phyloP scores from a whole-genome alignment of 805 yeast species.

The Saccharomycopsis oosterbeekiorum region DNA sequence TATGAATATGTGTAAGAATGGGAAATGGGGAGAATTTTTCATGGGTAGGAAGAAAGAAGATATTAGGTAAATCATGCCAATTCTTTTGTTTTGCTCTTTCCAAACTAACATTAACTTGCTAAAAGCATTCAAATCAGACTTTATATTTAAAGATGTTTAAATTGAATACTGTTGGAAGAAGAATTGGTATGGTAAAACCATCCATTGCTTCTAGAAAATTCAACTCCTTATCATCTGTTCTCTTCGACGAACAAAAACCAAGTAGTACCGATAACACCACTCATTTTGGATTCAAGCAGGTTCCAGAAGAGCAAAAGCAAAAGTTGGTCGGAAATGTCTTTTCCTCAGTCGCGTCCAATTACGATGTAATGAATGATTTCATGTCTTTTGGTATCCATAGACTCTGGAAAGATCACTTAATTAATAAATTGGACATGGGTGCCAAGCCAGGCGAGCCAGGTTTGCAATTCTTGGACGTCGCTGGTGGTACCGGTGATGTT shows the following conservation, averaged over 20 bases:
- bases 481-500: conserved; percentile 98
- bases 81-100: no score
- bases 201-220: not conserved
- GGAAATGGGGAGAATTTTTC: not conserved
- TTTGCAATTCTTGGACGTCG: conserved; percentile 83
- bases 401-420: conserved; percentile 88
- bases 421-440: conserved; percentile 83
- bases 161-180: not conserved
- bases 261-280: conserved; percentile 38
- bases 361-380: conserved; percentile 95
- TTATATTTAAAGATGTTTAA: not conserved
- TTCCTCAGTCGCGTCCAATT: conserved; percentile 86
- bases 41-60: not conserved
- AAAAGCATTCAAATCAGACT: no score
- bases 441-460: conserved; percentile 81
- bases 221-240: not conserved
- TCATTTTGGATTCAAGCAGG: conserved; percentile 86
- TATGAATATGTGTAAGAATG: not conserved
- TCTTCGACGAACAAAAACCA: not conserved
- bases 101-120: no score
- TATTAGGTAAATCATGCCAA: no score
- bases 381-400: conserved; percentile 95
- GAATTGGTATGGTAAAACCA: not conserved
- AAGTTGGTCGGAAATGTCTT: conserved; percentile 76
- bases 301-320: conserved; percentile 72